Evolutionary conservation across 225 moss, liverwort and hornwort species (phyloP).

Genomic region (Climacium dendroides): DNA sequence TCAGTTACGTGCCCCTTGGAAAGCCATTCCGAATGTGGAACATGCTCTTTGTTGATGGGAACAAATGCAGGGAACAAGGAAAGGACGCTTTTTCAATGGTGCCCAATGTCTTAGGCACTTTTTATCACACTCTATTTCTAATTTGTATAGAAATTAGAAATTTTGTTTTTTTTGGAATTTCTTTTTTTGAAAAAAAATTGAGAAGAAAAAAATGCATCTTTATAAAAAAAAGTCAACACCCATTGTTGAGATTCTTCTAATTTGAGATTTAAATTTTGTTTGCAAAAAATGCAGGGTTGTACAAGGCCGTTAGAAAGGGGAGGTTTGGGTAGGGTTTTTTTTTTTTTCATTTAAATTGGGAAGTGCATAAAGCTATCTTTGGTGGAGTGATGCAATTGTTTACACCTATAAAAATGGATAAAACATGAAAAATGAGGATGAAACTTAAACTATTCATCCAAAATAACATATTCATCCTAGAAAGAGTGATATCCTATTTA

Average conservation of each 20-base stretch:
- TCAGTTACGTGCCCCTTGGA: not conserved
- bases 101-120: not conserved
- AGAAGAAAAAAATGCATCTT: not conserved
- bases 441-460: not conserved
- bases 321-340: fast-evolving
- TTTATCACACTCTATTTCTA: not conserved
- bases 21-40: no score
- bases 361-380: fast-evolving
- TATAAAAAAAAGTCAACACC: no score
- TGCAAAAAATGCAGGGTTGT: not conserved
- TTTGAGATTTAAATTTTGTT: not conserved
- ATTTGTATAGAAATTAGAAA: not conserved
- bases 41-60: not conserved
- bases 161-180: fast-evolving
- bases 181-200: fast-evolving
- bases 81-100: not conserved
- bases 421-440: not conserved
- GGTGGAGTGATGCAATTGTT: not conserved
- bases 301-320: not conserved
- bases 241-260: not conserved
- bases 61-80: not conserved
- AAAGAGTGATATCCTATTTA: not conserved
- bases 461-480: not conserved
- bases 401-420: not conserved
- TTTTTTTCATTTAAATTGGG: not conserved